A percentile compares a stretch with the other conserved stretches of the same genome.
These are phyloP conservation scores for Penicillium paneum DNA, from an alignment of 2,329 filamentous ascomycete species.

Conservation along the genomic window DNA sequence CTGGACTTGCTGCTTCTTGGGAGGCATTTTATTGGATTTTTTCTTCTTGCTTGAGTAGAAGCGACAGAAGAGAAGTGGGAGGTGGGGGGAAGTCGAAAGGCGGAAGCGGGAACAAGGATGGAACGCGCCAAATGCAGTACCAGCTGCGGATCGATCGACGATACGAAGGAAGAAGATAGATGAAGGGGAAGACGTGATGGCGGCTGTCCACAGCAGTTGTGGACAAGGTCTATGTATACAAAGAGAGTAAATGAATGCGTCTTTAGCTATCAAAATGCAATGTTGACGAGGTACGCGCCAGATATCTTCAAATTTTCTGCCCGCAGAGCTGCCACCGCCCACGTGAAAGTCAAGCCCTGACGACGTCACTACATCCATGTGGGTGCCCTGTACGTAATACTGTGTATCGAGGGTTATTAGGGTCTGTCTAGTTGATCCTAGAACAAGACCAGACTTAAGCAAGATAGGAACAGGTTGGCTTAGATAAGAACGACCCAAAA, in stretches of 20 bases:
- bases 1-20: slow-evolving; percentile 88
- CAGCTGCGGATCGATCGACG: slow-evolving; percentile 60
- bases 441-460: background rate
- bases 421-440: background rate
- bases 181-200: slow-evolving; percentile 31
- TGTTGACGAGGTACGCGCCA: slow-evolving; percentile 4
- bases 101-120: slow-evolving; percentile 39
- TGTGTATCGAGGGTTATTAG: background rate
- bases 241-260: slow-evolving; percentile 11
- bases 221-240: slow-evolving; percentile 16
- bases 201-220: slow-evolving; percentile 23
- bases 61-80: slow-evolving; percentile 37
- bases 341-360: slow-evolving; percentile 26
- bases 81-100: slow-evolving; percentile 36
- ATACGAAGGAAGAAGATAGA: slow-evolving; percentile 51
- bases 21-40: slow-evolving; percentile 77
- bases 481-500: background rate
- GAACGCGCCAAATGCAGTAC: slow-evolving; percentile 54
- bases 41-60: slow-evolving; percentile 57
- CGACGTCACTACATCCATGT: slow-evolving; percentile 12
- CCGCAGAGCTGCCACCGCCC: slow-evolving; percentile 23
- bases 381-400: background rate
- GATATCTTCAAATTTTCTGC: slow-evolving; percentile 26
- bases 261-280: slow-evolving; percentile 6
- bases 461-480: background rate